phyloP scores from a whole-genome alignment of 2,329 filamentous ascomycete species.

The Xylariales sp. region DNA sequence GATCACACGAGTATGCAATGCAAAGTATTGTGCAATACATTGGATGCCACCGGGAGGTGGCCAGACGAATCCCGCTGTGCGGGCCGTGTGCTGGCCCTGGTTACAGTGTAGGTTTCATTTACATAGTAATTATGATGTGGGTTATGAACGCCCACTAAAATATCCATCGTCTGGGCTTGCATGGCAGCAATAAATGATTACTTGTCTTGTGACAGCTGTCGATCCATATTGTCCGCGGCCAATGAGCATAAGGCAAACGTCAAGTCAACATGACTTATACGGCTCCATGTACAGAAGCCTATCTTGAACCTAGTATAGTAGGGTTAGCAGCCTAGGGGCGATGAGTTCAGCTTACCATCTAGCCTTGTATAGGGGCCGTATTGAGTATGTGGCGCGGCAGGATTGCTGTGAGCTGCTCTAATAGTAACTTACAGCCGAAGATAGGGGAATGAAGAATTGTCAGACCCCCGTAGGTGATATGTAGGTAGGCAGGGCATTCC shows the following conservation, averaged over 20 bases:
- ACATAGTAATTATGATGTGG: background rate
- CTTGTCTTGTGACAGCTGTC: background rate
- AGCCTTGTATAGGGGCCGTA: background rate
- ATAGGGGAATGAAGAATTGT: background rate
- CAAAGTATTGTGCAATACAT: background rate
- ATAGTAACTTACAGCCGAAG: background rate
- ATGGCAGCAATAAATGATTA: background rate
- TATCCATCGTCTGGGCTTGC: background rate
- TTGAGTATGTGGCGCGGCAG: background rate
- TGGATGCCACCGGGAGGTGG: background rate
- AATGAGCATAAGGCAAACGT: background rate
- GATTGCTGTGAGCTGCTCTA: background rate
- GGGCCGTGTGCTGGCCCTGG: background rate
- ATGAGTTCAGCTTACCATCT: conserved; percentile 12
- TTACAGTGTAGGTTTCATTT: conserved; percentile 7
- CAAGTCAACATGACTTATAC: background rate
- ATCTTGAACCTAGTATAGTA: conserved; percentile 4
- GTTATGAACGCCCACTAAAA: background rate
- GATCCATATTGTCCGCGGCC: background rate
- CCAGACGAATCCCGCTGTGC: background rate
- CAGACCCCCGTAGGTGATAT: background rate
- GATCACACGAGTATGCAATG: conserved; percentile 16
- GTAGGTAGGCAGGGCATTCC: background rate
- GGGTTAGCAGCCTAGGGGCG: background rate
- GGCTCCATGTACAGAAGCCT: background rate